A percentile compares a stretch with the other conserved stretches of the same genome.
Evolutionary conservation across 805 yeast species (phyloP).

Genomic region (Ascoidea rubescens): DNA sequence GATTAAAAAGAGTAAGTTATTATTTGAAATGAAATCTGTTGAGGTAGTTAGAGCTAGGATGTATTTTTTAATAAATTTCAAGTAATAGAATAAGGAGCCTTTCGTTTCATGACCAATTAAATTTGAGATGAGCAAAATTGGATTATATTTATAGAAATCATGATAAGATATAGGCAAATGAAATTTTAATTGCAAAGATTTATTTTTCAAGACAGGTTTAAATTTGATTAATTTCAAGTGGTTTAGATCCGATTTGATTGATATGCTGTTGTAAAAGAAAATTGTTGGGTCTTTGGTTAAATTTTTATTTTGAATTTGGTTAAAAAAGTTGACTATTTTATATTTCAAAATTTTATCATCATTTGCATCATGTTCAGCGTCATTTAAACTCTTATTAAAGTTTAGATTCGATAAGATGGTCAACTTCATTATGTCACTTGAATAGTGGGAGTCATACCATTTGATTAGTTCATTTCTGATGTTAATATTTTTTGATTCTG

Average conservation of each 20-base stretch:
- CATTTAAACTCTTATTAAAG: constrained; percentile 51
- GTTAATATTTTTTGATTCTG: constrained; percentile 45
- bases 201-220: constrained; percentile 71
- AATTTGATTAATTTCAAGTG: constrained; percentile 44
- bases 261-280: constrained; percentile 29
- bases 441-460: constrained; percentile 59
- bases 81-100: constrained; percentile 61
- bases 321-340: constrained; percentile 54
- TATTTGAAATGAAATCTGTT: constrained; percentile 48
- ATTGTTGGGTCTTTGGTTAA: constrained; percentile 25
- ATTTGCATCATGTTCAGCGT: constrained; percentile 25
- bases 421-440: constrained; percentile 77
- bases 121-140: constrained; percentile 61
- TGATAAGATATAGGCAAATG: constrained; percentile 57
- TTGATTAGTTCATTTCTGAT: constrained; percentile 71
- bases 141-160: constrained; percentile 51
- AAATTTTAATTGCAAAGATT: constrained; percentile 53
- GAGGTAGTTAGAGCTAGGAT: constrained; percentile 73
- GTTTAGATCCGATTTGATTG: constrained; percentile 12
- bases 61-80: constrained; percentile 55
- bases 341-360: constrained; percentile 15
- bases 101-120: constrained; percentile 83
- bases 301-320: constrained; percentile 17
- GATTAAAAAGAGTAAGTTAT: constrained; percentile 51
- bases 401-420: constrained; percentile 47